A percentile compares a stretch with the other conserved stretches of the same genome.
Conservation (phyloP, 2,329 filamentous ascomycete genomes). For the Hypomyces perniciosus region DNA sequence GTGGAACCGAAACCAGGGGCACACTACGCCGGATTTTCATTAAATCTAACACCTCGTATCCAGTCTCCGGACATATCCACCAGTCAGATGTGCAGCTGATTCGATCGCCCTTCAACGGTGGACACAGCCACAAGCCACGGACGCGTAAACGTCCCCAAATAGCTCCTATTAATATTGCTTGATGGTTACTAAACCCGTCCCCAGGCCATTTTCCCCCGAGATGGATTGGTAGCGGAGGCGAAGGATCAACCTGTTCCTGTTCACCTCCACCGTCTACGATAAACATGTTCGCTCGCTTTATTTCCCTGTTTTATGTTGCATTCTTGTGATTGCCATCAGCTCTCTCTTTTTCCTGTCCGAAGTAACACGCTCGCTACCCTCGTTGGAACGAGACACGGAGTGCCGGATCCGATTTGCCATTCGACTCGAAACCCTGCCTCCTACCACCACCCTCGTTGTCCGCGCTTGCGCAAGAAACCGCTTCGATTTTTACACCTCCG, state of each 20-base stretch:
- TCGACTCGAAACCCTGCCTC: no score
- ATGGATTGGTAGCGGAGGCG: background rate
- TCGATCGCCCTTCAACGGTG: background rate
- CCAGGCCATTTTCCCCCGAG: background rate
- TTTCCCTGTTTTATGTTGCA: background rate
- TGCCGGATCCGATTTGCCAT: no score
- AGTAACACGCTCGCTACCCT: no score
- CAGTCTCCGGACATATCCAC: no score
- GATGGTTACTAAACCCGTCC: no score
- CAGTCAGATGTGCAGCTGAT: background rate
- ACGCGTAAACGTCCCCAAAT: no score
- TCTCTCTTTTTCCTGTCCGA: background rate
- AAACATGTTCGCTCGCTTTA: background rate
- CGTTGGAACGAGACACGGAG: no score
- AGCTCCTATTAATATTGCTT: no score
- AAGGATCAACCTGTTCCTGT: background rate
- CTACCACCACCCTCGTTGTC: no score
- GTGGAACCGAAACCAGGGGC: no score
- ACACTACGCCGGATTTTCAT: background rate
- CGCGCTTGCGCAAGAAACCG: background rate
- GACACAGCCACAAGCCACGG: background rate
- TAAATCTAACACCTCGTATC: background rate
- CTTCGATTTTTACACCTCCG: background rate
- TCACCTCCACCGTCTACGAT: background rate
- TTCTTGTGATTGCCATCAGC: background rate